Base-by-base conservation (phyloP, 176 grass and related monocot genomes). In the Saccharum spontaneum region DNA sequence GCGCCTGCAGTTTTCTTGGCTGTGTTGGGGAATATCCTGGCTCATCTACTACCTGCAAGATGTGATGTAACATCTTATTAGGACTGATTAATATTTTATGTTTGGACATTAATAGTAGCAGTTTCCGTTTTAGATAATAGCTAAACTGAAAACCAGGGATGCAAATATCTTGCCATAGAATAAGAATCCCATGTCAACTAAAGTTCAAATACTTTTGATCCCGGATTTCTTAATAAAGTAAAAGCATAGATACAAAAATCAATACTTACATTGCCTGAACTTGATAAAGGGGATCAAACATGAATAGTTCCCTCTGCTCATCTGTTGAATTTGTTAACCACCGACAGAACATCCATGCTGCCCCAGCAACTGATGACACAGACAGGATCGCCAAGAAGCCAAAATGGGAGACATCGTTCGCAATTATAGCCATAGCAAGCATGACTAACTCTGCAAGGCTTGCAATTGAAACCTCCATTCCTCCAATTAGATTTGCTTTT, bases 401-500 rank as follows among this genome's bases (percentile, higher is more conserved):
- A 1, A 99, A 99, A 94, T 99, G 93, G 12, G 91, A 95, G 11
- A 94, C 90, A 13, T 99, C 97, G 1, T 99, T 99, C 6, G 89
- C 91, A 81, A 99, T 76, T 65, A 99, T 99, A 49, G 97, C 97
- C 71, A 94, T 89, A 20, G 91, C 93, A 44, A 99, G 90, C 93
- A 99, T 99, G 30, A 94, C 79, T 59, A 99, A 76, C 82, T 99
- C 97, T 30, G 97, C 97, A 57, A 99, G 90, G 84, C 97, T 96
- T 78, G 93, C 91, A 83, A 99, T 99, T 41, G 97, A 96, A 61
- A 96, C 90, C 67, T 99, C 97, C 43, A 94, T 99, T 64, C 90
- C 82, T 50, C 93, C 97, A 2, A 99, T 99, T 74, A 99, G 90
- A 80, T 99, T 99, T 89, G 91, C 97, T 89, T 96, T 99, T 48